Conservation (phyloP, 805 yeast genomes). For the Pichia paraexigua region DNA sequence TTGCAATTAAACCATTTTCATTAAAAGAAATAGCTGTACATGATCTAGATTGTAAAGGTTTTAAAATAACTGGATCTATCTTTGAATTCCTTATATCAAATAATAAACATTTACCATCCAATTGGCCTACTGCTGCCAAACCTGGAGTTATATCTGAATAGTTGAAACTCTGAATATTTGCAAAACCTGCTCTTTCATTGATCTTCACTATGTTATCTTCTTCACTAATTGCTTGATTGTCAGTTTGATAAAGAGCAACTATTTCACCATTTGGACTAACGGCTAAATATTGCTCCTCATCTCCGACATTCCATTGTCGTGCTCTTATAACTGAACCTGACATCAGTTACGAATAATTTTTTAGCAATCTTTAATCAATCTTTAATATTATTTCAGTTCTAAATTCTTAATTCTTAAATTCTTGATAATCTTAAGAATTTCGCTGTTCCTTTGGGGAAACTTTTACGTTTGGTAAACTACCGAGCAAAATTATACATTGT, state of each 20-base stretch:
- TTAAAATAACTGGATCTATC: conserved; percentile 32
- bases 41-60: conserved; percentile 62
- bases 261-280: conserved; percentile 79
- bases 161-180: conserved; percentile 57
- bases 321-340: conserved; percentile 57
- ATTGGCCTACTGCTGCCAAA: conserved; percentile 64
- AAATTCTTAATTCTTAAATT: not conserved
- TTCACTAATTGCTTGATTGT: conserved; percentile 28
- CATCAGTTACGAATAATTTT: conserved; percentile 29
- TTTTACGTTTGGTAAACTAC: too few relatives aligned
- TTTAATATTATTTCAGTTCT: not conserved
- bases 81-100: conserved; percentile 45
- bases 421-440: not conserved
- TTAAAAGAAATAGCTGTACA: conserved; percentile 72
- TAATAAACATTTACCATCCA: conserved; percentile 56
- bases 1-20: conserved; percentile 55
- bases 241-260: conserved; percentile 55
- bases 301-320: conserved; percentile 50
- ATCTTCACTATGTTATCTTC: conserved; percentile 48
- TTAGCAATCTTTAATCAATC: not conserved
- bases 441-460: not conserved
- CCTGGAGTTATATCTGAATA: conserved; percentile 52
- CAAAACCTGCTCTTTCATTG: conserved; percentile 55
- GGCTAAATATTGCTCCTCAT: conserved; percentile 49
- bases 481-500: too few relatives aligned